phyloP scores from a whole-genome alignment of 768 basidiomycete species.

The Lentinula sp. region DNA sequence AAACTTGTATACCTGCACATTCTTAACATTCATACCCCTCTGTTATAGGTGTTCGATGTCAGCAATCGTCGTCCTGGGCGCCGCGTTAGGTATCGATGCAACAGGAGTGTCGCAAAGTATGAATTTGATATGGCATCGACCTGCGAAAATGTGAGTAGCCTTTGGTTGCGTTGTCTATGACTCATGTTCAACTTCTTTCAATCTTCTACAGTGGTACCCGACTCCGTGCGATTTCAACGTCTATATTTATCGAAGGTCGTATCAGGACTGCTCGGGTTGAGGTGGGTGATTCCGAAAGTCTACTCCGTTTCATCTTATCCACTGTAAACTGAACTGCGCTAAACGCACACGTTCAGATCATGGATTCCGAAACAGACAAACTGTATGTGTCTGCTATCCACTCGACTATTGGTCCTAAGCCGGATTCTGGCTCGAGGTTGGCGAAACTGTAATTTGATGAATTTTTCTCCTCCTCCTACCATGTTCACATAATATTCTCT shows the following conservation, averaged over 20 bases:
- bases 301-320: background rate
- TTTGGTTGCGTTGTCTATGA: background rate
- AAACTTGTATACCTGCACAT: background rate
- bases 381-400: constrained; percentile 11
- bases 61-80: constrained; percentile 6
- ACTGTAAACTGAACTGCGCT: too few relatives aligned
- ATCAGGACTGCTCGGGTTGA: constrained; percentile 9
- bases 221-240: constrained; percentile 8
- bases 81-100: constrained; percentile 7
- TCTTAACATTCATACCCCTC: background rate
- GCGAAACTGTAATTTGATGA: background rate
- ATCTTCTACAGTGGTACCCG: constrained; percentile 1
- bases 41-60: constrained; percentile 9
- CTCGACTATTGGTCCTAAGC: constrained; percentile 1
- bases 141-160: constrained; percentile 6
- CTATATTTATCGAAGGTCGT: constrained; percentile 9
- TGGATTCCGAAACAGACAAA: constrained; percentile 4
- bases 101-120: constrained; percentile 11
- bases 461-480: too few relatives aligned
- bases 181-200: background rate
- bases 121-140: constrained; percentile 12
- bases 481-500: too few relatives aligned
- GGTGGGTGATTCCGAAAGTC: background rate
- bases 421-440: background rate
- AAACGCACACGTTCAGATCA: background rate